Conservation (phyloP, 2,329 filamentous ascomycete species). For the Mariannaea elegans region DNA sequence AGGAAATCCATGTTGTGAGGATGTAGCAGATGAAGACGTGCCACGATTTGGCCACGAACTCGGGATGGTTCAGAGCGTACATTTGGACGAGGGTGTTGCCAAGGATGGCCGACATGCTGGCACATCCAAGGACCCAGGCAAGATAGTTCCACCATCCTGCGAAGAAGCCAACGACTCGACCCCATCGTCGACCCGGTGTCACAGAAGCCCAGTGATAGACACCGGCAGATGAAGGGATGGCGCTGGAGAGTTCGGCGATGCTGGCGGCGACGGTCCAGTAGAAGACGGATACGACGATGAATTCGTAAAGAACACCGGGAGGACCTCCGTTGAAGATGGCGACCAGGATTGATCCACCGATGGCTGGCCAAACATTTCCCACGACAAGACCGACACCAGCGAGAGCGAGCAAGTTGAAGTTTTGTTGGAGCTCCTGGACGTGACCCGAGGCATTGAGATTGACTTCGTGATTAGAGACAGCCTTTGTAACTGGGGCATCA, state of each 20-base stretch:
- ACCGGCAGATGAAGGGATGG: conserved; percentile 68
- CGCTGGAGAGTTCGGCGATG: conserved; percentile 68
- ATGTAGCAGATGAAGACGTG: conserved; percentile 55
- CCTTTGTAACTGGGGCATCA: conserved; percentile 9
- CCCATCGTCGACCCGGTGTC: conserved; percentile 60
- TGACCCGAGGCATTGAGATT: conserved; percentile 52
- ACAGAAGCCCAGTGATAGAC: conserved; percentile 71
- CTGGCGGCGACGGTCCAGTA: conserved; percentile 68
- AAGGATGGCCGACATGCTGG: conserved; percentile 53
- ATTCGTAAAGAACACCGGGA: conserved; percentile 70
- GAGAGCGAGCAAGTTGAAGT: conserved; percentile 52
- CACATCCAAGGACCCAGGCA: conserved; percentile 51
- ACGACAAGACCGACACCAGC: conserved; percentile 52
- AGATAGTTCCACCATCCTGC: conserved; percentile 58
- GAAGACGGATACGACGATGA: conserved; percentile 57
- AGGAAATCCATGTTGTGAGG: conserved; percentile 50
- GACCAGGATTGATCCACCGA: conserved; percentile 55
- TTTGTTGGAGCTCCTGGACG: conserved; percentile 49
- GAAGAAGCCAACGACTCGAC: conserved; percentile 58
- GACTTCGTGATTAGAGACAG: conserved; percentile 13
- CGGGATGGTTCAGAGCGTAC: conserved; percentile 53
- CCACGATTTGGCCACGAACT: conserved; percentile 49
- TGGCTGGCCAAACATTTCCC: conserved; percentile 55
- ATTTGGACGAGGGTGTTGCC: conserved; percentile 53
- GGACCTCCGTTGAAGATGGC: conserved; percentile 70